These are phyloP conservation scores for Begonia peltatifolia DNA, from an alignment of 306 rosid genomes.

Conservation along the genomic window DNA sequence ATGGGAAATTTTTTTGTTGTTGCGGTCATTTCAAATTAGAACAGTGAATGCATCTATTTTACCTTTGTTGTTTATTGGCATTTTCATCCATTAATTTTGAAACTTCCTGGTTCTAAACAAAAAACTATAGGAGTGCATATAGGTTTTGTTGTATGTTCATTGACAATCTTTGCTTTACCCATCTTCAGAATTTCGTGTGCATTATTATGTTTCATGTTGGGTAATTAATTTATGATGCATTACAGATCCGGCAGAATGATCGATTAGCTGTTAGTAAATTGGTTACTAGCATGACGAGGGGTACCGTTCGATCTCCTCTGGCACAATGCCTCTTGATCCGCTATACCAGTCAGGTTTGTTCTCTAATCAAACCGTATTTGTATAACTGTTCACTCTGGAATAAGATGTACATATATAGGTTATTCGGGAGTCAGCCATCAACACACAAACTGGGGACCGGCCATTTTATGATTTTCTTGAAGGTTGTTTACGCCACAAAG, in stretches of 20 bases:
- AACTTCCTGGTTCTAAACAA: no score
- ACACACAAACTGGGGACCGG: constrained; percentile 71
- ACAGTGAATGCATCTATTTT: no score
- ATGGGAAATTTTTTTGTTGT: no score
- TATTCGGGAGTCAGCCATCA: constrained; percentile 69
- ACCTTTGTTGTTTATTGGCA: no score
- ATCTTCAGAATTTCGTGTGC: no score
- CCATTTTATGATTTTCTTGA: constrained; percentile 94
- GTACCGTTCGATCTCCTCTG: constrained; percentile 84
- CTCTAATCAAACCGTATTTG: constrained; percentile 8
- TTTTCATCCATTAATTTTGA: no score
- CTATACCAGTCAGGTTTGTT: constrained; percentile 82
- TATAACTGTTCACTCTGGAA: constrained; percentile 9
- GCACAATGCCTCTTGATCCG: constrained; percentile 96
- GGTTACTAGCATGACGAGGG: constrained; percentile 90
- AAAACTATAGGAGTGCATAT: no score
- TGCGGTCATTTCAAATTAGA: no score
- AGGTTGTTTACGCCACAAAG: constrained; percentile 96
- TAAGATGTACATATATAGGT: constrained; percentile 35
- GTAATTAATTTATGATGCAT: background rate
- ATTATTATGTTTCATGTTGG: no score
- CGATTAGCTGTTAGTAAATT: constrained; percentile 94
- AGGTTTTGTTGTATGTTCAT: no score
- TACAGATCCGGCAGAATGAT: constrained; percentile 94
- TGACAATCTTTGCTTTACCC: no score